Percentiles rank a stretch among this genome's conserved stretches.
These are phyloP conservation scores for Mucor ambiguus DNA, from an alignment of 371 early-diverging fungal species.

Conservation along the genomic window DNA sequence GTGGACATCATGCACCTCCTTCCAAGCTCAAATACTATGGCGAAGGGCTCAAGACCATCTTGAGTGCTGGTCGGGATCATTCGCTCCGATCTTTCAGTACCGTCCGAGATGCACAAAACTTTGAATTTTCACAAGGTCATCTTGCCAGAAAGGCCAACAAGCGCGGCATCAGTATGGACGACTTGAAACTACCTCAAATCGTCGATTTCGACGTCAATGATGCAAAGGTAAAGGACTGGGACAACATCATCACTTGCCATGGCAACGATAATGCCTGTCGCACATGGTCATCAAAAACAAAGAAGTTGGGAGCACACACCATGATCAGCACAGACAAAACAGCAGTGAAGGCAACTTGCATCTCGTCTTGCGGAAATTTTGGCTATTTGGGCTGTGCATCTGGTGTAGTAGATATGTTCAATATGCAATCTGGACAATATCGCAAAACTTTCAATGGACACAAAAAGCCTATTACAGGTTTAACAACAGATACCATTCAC, in stretches of 20 bases:
- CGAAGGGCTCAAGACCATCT: conserved; percentile 65
- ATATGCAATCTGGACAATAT: conserved; percentile 90
- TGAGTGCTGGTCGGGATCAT: conserved; percentile 86
- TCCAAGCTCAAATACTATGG: conserved; percentile 78
- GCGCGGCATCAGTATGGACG: conserved; percentile 57
- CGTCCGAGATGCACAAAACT: conserved; percentile 81
- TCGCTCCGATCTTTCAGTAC: conserved; percentile 81
- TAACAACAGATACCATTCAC: conserved; percentile 80
- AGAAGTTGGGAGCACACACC: conserved; percentile 72
- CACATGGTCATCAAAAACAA: conserved; percentile 82
- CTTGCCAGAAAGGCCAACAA: conserved; percentile 68
- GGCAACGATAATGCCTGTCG: conserved; percentile 70
- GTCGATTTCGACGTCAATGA: conserved; percentile 69
- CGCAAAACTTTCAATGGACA: conserved; percentile 81
- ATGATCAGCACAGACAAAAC: conserved; percentile 66
- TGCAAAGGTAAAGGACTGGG: conserved; percentile 83
- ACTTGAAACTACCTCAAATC: conserved; percentile 75
- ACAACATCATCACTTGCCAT: conserved; percentile 88
- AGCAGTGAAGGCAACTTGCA: conserved; percentile 68
- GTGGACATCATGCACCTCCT: conserved; percentile 90
- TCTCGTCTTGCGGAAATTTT: conserved; percentile 94
- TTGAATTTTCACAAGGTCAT: conserved; percentile 82
- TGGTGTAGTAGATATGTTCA: conserved; percentile 88
- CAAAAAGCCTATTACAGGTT: conserved; percentile 77
- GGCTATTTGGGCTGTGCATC: conserved; percentile 79